A percentile compares a stretch with the other conserved stretches of the same genome.
phyloP scores from a whole-genome alignment of 139 green algal species.

The Limnomonas spitsbergensis region DNA sequence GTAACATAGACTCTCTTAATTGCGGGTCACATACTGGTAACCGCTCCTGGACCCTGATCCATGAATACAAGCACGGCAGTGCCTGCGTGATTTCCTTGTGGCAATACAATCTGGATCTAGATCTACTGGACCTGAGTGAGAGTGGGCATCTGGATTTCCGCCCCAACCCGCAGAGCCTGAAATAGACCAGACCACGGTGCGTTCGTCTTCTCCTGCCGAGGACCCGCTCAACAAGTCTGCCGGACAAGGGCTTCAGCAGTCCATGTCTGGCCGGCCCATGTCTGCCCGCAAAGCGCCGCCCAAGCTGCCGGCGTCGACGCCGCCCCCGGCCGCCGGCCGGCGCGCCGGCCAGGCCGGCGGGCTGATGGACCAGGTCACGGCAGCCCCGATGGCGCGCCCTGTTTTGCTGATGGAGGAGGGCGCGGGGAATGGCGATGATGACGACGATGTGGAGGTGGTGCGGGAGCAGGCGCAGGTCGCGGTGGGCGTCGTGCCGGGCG shows the following conservation, averaged over 20 bases:
- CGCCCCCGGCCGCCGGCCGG: too few relatives aligned
- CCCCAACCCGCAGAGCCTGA: not conserved
- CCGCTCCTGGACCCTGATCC: too few relatives aligned
- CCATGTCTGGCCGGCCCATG: conserved; percentile 19
- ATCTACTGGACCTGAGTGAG: too few relatives aligned
- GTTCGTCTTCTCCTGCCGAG: not conserved
- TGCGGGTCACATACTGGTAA: too few relatives aligned
- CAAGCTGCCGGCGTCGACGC: conserved; percentile 23
- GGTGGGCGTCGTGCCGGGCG: conserved; percentile 20
- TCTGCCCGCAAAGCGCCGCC: conserved; percentile 57
- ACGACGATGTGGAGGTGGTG: conserved; percentile 51
- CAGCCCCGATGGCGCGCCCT: too few relatives aligned
- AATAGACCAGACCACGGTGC: not conserved
- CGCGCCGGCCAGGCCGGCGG: too few relatives aligned
- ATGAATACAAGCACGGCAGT: too few relatives aligned
- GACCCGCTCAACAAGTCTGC: conserved; percentile 1
- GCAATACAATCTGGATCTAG: too few relatives aligned
- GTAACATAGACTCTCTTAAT: too few relatives aligned
- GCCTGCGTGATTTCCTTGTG: too few relatives aligned
- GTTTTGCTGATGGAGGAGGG: conserved; percentile 5
- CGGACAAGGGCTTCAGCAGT: not conserved
- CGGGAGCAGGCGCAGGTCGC: conserved; percentile 27
- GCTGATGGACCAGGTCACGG: not conserved
- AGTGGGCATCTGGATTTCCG: too few relatives aligned
- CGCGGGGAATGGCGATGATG: not conserved